Base-by-base conservation (phyloP, 2,329 filamentous ascomycete species). In the Ophiosphaerella korrae region DNA sequence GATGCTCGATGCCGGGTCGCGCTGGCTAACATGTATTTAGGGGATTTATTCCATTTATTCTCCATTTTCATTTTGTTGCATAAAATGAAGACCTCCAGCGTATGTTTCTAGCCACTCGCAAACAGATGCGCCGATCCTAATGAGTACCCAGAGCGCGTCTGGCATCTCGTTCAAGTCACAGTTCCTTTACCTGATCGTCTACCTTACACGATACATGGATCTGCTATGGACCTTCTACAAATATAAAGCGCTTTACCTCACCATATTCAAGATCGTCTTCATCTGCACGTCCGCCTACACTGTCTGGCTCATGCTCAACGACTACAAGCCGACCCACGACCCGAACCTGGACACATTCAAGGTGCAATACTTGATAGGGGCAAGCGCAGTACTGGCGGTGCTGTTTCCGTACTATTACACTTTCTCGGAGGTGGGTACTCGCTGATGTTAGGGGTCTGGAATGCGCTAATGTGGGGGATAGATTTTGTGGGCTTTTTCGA, bases 81-180 rank as follows among this genome's bases (percentile, higher is more conserved):
- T 74, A 99, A 99, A 82, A 99, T 99, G 92, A 87, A 88, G 66
- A 77, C 74, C 50, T 87, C 94, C 39, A 96, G 90, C 73, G 93
- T 97, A 81, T 55, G 86, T 75, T 13, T n/a, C 5, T 34, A 7
- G 11, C 16, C 11, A 16, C 33, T 41, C 12, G 40, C 41, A 9
- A 31, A 35, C 5, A 14, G 12, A 23, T 35, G 46, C 54, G 47
- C 55, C 50, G 33, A 35, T 31, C 24, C 57, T 67, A 56, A 67
- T 54, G 37, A 32, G 33, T 33, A 31, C 13, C 3, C 51, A 97
- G 93, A 97, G 92, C 81, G 96, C 92, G 74, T 88, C 93, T 36
- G 94, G 94, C 66, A 93, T 99, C 76, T 99, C 94, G 13, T 97
- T 99, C 84, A 99, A 99, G 76, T 97, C 93, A 55, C 94, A 99